Evolutionary conservation across 768 basidiomycete species (phyloP).

Genomic region (Kwoniella newhampshirensis): DNA sequence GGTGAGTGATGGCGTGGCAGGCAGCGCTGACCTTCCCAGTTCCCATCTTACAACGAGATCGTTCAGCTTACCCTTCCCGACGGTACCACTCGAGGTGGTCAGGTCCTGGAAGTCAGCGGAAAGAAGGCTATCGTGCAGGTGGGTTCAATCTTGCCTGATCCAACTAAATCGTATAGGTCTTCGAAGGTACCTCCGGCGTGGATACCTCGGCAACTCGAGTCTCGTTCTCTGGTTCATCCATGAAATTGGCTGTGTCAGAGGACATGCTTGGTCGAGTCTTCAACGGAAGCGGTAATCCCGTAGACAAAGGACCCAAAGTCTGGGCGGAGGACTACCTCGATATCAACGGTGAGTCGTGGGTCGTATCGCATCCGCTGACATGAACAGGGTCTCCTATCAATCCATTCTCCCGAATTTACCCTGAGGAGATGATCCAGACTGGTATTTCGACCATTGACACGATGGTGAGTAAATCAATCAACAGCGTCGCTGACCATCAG

Average conservation of each 20-base stretch:
- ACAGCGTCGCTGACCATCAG: not conserved
- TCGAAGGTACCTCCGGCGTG: slow-evolving; percentile 95
- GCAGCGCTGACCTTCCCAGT: slow-evolving; percentile 58
- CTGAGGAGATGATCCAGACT: slow-evolving; percentile 99
- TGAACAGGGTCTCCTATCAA: slow-evolving; percentile 86
- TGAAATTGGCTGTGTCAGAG: slow-evolving; percentile 98
- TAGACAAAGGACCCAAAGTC: slow-evolving; percentile 97
- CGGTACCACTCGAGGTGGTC: slow-evolving; percentile 90
- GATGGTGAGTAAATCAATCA: slow-evolving; percentile 37
- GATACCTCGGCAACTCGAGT: slow-evolving; percentile 97
- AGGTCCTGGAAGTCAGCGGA: slow-evolving; percentile 95
- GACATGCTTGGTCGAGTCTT: slow-evolving; percentile 99
- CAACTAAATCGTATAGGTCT: slow-evolving; percentile 65
- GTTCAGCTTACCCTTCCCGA: slow-evolving; percentile 93
- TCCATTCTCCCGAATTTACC: slow-evolving; percentile 78
- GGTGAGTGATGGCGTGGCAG: slow-evolving; percentile 56
- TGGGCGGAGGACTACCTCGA: slow-evolving; percentile 99
- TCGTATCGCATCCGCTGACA: not conserved
- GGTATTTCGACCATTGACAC: slow-evolving; percentile 84
- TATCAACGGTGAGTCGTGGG: slow-evolving; percentile 78
- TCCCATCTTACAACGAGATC: slow-evolving; percentile 97
- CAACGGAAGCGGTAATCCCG: slow-evolving; percentile 96
- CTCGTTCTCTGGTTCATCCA: slow-evolving; percentile 95
- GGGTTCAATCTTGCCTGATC: slow-evolving; percentile 1
- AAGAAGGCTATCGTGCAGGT: slow-evolving; percentile 96